Base-by-base conservation (phyloP, 768 basidiomycete genomes). In the Bullera alba region DNA sequence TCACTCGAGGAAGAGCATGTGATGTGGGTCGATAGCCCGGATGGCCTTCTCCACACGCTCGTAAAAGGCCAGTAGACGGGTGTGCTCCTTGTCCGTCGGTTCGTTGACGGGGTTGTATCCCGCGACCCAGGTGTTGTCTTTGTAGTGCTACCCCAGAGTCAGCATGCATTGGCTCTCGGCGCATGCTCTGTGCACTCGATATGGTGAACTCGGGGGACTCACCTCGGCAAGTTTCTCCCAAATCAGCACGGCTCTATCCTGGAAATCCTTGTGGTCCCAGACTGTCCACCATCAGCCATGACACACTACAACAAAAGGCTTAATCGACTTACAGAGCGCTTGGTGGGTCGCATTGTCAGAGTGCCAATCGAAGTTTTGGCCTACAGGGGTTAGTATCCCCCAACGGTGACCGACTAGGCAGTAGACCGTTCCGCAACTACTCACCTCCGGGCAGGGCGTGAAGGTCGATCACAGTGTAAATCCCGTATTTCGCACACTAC, bases 31-130 rank as follows among this genome's bases (percentile, higher is more conserved):
- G 46, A 83, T 73, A 19, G 77, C 75, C 35, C 85, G 82, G 66
- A 91, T 87, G 22, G 83, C 83, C 17, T 74, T 74, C 72, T 87
- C 78, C 22, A 86, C 76, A 16, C 80, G 75, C 58, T 81, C 77
- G 73, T 88, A 88, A 74, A 83, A 87, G 5, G 56, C 67, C 54
- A 87, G 62, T 46, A 90, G 73, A 41, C 82, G 76, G 10, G 75
- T 77, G 69, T 86, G 84, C 42, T 80, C 75, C 15, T 81, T 74
- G 65, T 88, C 87, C 2, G 86, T 81, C 30, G 85, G 83, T 73
- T 90, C 87, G 77, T 89, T 91, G 41, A 90, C 75, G 3, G 83
- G 84, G 71, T 89, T 89, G 74, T 86, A 90, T 16, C 87, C 85
- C 1, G 86, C 87, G 51, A 89, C 81, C 86, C 86, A 87, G 54